These are phyloP conservation scores for Emericellopsis terricola DNA, from an alignment of 495 filamentous ascomycete species.

Conservation along the genomic window DNA sequence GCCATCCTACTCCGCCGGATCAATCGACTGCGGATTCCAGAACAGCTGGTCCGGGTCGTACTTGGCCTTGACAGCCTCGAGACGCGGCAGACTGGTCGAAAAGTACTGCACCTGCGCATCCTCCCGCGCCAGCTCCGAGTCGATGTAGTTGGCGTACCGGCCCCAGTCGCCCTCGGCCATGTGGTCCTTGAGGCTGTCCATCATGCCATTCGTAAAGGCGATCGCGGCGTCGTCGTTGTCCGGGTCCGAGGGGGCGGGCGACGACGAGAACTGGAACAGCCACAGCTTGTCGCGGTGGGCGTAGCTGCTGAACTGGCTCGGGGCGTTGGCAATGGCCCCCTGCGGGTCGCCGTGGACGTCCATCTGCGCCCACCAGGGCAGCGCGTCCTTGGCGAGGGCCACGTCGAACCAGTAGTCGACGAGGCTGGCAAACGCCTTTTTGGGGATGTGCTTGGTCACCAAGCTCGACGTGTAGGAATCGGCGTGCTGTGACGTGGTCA, in stretches of 20 bases:
- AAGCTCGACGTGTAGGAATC: conserved; percentile 27
- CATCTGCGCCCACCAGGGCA: conserved; percentile 25
- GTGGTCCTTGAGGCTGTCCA: conserved; percentile 6
- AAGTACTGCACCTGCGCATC: conserved; percentile 29
- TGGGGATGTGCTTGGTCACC: conserved; percentile 18
- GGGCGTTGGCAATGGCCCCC: conserved; percentile 18
- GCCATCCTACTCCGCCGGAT: too few species aligned
- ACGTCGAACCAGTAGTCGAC: conserved; percentile 22
- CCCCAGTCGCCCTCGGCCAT: conserved; percentile 16
- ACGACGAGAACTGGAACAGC: conserved; percentile 23
- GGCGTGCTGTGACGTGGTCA: conserved; percentile 14
- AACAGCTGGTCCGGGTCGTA: conserved; percentile 42
- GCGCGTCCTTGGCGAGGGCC: conserved; percentile 13
- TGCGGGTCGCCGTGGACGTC: conserved; percentile 25
- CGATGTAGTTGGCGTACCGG: conserved; percentile 31
- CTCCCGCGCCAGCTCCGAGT: conserved; percentile 17
- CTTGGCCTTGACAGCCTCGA: conserved; percentile 33
- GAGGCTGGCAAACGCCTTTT: conserved; percentile 14
- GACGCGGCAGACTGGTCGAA: conserved; percentile 27
- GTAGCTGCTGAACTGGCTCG: conserved; percentile 14
- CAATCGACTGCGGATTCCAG: conserved; percentile 41
- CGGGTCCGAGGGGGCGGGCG: conserved; percentile 6
- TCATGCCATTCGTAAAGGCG: conserved; percentile 20
- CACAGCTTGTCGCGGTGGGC: conserved; percentile 24
- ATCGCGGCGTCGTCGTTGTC: conserved; percentile 16